Evolutionary conservation across 1,284 basidiomycete genomes (phyloP).

Genomic region (Rhodotorula sp.): DNA sequence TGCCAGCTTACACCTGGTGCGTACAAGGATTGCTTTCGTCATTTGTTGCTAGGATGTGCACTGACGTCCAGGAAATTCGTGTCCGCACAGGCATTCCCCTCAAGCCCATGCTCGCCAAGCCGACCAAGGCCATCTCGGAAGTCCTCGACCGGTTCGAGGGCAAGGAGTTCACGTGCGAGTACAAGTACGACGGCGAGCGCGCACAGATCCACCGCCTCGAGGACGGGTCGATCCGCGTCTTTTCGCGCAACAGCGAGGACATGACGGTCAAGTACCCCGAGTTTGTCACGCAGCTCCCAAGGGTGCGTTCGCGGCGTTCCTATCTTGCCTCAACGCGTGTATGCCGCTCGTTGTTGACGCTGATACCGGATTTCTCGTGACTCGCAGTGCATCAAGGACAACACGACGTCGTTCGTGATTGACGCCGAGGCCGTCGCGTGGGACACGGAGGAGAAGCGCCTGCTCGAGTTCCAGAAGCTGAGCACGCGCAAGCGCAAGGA

Average conservation of each 20-base stretch:
- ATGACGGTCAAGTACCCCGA: slow-evolving; percentile 99
- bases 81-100: slow-evolving; percentile 68
- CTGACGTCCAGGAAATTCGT: background rate
- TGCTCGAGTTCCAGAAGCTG: slow-evolving; percentile 97
- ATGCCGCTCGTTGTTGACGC: too few species aligned
- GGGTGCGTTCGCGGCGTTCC: slow-evolving; percentile 59
- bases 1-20: slow-evolving; percentile 89
- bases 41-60: background rate
- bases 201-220: slow-evolving; percentile 87
- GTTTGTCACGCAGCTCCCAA: slow-evolving; percentile 86
- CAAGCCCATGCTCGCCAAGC: slow-evolving; percentile 99
- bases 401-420: slow-evolving; percentile 83
- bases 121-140: slow-evolving; percentile 98
- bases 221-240: slow-evolving; percentile 79
- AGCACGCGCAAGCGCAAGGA: slow-evolving; percentile 95
- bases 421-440: slow-evolving; percentile 97
- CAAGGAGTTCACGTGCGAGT: slow-evolving; percentile 96
- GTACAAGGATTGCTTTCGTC: slow-evolving; percentile 8
- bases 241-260: slow-evolving; percentile 96
- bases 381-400: slow-evolving; percentile 67
- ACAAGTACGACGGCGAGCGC: slow-evolving; percentile 99
- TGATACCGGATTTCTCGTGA: background rate
- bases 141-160: slow-evolving; percentile 96
- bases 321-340: background rate
- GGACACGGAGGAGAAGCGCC: slow-evolving; percentile 69